phyloP scores from a whole-genome alignment of 1,284 basidiomycete species.

The Cryptococcus wingfieldii region DNA sequence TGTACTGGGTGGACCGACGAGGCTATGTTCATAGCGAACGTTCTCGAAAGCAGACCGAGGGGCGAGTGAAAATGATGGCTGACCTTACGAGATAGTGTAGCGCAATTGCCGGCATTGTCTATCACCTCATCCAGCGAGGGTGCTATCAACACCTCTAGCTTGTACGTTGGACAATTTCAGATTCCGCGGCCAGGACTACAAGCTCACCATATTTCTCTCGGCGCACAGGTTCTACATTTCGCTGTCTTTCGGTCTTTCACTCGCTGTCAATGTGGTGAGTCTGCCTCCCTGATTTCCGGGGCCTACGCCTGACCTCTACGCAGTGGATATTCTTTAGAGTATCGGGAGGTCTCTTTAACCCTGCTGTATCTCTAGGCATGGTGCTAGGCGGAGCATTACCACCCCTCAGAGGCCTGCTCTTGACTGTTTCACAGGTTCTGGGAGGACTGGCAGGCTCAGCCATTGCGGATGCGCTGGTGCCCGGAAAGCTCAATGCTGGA shows the following conservation, averaged over 20 bases:
- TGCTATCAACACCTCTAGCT: slow-evolving; percentile 40
- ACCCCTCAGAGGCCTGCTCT: slow-evolving; percentile 44
- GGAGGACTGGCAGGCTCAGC: slow-evolving; percentile 52
- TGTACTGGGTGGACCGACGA: too few relatives aligned
- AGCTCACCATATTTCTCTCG: not conserved
- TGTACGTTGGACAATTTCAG: slow-evolving; percentile 13
- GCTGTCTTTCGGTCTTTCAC: slow-evolving; percentile 51
- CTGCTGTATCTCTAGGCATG: slow-evolving; percentile 51
- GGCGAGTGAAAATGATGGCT: too few relatives aligned
- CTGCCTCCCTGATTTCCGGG: too few relatives aligned
- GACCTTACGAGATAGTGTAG: slow-evolving; percentile 24
- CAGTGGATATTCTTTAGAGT: slow-evolving; percentile 51
- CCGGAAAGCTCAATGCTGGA: slow-evolving; percentile 45
- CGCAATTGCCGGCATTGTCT: slow-evolving; percentile 38
- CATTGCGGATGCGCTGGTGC: slow-evolving; percentile 46
- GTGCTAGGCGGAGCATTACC: slow-evolving; percentile 51
- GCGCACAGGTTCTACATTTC: slow-evolving; percentile 49
- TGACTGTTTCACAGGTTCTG: slow-evolving; percentile 48
- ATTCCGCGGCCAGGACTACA: not conserved
- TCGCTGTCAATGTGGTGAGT: slow-evolving; percentile 41
- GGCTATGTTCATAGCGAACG: too few relatives aligned
- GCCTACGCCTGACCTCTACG: too few relatives aligned
- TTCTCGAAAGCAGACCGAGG: too few relatives aligned
- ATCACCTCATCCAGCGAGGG: slow-evolving; percentile 34
- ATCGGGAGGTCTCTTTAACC: slow-evolving; percentile 50